phyloP scores from a whole-genome alignment of 129 eudicot species.

The Arctium minus region DNA sequence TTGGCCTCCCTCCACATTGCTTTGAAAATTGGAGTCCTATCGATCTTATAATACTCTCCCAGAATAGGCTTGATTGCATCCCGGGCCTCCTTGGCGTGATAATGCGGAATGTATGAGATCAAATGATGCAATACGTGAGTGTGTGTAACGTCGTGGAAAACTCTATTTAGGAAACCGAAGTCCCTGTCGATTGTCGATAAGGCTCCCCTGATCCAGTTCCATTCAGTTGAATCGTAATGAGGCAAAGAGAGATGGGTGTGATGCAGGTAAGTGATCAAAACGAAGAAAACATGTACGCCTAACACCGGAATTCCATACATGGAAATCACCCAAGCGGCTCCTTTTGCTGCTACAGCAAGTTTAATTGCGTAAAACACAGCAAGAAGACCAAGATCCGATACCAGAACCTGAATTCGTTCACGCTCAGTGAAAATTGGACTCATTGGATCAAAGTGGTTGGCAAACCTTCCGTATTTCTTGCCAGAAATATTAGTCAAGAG shows the following conservation, averaged over 20 bases:
- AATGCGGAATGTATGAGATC: background rate
- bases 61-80: background rate
- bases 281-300: background rate
- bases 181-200: background rate
- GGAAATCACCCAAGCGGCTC: constrained; percentile 17
- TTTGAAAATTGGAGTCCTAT: background rate
- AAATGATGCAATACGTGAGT: constrained; percentile 2
- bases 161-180: background rate
- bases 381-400: background rate
- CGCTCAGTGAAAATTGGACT: constrained; percentile 38
- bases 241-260: background rate
- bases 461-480: constrained; percentile 30
- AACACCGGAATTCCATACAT: constrained; percentile 2
- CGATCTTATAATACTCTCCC: constrained; percentile 2
- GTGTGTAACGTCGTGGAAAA: background rate
- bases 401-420: constrained; percentile 26
- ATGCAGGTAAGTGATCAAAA: background rate
- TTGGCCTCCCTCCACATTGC: constrained; percentile 3
- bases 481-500: constrained; percentile 9
- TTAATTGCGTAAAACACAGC: background rate
- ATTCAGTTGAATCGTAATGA: background rate
- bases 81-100: background rate
- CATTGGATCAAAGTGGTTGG: constrained; percentile 38
- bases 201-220: constrained; percentile 1
- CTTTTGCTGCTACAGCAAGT: constrained; percentile 5